Evolutionary conservation across 768 basidiomycete species (phyloP).

Genomic region (Ephemerocybe angulata): DNA sequence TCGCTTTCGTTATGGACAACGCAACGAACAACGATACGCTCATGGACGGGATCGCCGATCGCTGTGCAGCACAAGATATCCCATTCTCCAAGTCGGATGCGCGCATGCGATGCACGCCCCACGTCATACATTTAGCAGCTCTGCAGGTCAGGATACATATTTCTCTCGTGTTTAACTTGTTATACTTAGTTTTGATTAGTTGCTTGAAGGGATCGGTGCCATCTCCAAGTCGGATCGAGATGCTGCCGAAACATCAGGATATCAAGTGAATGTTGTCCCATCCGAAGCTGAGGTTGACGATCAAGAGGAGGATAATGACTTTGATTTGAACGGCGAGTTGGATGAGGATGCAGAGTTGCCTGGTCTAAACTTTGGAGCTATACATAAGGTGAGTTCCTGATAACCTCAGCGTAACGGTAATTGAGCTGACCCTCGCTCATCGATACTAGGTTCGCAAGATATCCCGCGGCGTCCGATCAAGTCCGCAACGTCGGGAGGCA

Average conservation of each 20-base stretch:
- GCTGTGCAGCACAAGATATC: slow-evolving; percentile 16
- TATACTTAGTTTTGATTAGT: background rate
- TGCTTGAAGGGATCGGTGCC: background rate
- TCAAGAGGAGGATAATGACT: no score
- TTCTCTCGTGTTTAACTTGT: background rate
- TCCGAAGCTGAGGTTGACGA: no score
- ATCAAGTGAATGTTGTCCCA: background rate
- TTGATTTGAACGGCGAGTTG: no score
- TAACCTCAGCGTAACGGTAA: no score
- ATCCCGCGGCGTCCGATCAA: background rate
- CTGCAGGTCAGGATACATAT: slow-evolving; percentile 18
- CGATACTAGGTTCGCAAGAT: background rate
- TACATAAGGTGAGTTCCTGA: no score
- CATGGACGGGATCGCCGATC: slow-evolving; percentile 17
- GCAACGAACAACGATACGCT: slow-evolving; percentile 36
- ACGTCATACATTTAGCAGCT: slow-evolving; percentile 36
- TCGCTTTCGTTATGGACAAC: slow-evolving; percentile 33
- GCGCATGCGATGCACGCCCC: slow-evolving; percentile 34
- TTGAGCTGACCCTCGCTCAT: background rate
- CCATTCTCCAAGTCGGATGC: slow-evolving; percentile 20
- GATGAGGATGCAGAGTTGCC: no score
- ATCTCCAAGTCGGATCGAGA: background rate
- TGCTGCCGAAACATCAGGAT: background rate
- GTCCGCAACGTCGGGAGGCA: background rate
- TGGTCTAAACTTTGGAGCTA: no score